Base-by-base conservation (phyloP, 2,329 filamentous ascomycete genomes). In the Xylaria sp. region DNA sequence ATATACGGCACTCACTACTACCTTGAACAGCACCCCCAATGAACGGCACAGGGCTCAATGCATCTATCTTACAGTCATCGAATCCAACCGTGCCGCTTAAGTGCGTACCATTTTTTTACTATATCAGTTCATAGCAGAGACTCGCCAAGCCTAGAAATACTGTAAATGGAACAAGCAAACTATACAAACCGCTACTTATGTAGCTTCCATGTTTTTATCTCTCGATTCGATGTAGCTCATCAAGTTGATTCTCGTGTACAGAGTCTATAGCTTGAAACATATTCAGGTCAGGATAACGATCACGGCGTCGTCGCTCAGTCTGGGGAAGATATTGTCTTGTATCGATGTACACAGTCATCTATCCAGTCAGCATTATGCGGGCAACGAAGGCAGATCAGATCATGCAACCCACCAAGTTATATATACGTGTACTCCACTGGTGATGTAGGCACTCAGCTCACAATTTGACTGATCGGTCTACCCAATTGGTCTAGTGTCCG, bases 311-410 rank as follows among this genome's bases (percentile, higher is more conserved):
- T 30, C 18, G 10, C 7, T 34, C 5, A 34, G 9, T 15, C 20
- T n/a, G 48, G 48, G 13, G 28, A 46, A 48, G 32, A 28, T 30
- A 32, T n/a, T 13, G 45, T 59, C 25, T n/a, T 55, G 52, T 4
- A 10, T 41, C 3, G 64, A 62, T 50, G 36, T 8, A 41, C 36
- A 52, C 52, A 46, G 48, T 62, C 63, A 50, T 60, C 48, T 41
- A 20, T 8, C 41, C 25, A 66, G 57, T 65, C 57, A 65, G 57
- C 63, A 65, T 8, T 34, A 62, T 67, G 53, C 55, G 62, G 36
- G 20, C 45, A 59, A 53, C 45, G 45, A 62, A 23, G 18, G 25
- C 23, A 53, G 15, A 36, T 66, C 64, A 63, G 45, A 63, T 66
- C 64, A 59, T 59, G 25, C 64, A 59, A 45, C 52, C 43, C 58